Conservation (phyloP, 371 early-diverging fungal genomes). For the Basidiobolus meristosporus region DNA sequence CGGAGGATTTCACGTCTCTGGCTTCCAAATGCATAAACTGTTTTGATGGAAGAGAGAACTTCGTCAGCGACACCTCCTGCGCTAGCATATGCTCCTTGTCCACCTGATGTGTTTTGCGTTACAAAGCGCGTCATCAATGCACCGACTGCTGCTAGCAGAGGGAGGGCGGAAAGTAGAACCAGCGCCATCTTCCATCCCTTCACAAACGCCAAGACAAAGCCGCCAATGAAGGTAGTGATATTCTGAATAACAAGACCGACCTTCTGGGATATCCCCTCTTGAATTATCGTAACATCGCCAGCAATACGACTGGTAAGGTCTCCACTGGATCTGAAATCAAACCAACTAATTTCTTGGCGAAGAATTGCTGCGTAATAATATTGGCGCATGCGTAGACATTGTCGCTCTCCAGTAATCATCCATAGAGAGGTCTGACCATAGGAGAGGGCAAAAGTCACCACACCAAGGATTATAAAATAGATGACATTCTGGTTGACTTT, state of each 20-base stretch:
- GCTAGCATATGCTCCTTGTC: slow-evolving; percentile 31
- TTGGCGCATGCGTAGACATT: slow-evolving; percentile 29
- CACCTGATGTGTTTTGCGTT: slow-evolving; percentile 17
- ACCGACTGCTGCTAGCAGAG: slow-evolving; percentile 13
- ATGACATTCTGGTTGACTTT: too few species aligned
- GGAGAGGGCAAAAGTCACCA: too few species aligned
- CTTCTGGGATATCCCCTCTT: slow-evolving; percentile 79
- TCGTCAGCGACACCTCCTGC: slow-evolving; percentile 63
- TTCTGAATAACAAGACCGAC: slow-evolving; percentile 48
- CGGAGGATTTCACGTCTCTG: slow-evolving; percentile 39
- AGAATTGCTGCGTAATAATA: slow-evolving; percentile 55
- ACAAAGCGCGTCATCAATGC: slow-evolving; percentile 54
- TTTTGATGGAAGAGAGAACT: slow-evolving; percentile 66
- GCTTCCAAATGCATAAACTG: slow-evolving; percentile 67
- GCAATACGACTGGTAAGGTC: slow-evolving; percentile 51
- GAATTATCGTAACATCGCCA: slow-evolving; percentile 54
- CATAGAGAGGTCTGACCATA: too few species aligned
- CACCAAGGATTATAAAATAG: too few species aligned
- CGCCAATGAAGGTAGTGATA: slow-evolving; percentile 58
- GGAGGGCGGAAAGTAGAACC: slow-evolving; percentile 24
- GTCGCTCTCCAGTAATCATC: slow-evolving; percentile 15
- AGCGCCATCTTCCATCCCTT: slow-evolving; percentile 75
- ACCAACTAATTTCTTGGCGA: slow-evolving; percentile 82
- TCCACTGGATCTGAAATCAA: slow-evolving; percentile 52
- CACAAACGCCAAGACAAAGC: slow-evolving; percentile 69